A percentile compares a stretch with the other conserved stretches of the same genome.
phyloP scores from a whole-genome alignment of 2,329 filamentous ascomycete species.

The Talaromyces sp. region DNA sequence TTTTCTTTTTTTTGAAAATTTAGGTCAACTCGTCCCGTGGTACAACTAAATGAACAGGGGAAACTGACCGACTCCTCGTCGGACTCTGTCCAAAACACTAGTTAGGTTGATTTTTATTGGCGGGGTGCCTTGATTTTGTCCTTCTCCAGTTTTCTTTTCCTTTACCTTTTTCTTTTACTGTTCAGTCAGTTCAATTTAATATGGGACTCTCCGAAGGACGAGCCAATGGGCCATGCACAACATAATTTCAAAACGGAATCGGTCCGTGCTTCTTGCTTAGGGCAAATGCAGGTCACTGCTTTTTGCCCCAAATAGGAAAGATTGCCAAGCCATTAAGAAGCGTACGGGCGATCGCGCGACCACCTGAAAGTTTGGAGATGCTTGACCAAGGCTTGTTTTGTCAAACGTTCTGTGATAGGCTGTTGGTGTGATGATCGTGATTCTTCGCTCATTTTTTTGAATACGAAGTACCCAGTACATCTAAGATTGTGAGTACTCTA shows the following conservation, averaged over 20 bases:
- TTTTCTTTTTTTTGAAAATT: too few species aligned
- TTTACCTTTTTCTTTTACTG: too few species aligned
- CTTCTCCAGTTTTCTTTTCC: neutral
- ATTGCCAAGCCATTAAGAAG: neutral
- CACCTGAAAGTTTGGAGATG: neutral
- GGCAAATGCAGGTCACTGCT: neutral
- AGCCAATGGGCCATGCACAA: neutral
- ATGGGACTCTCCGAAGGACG: neutral
- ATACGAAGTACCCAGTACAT: neutral
- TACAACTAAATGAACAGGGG: neutral
- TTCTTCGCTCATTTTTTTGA: neutral
- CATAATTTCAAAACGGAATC: neutral
- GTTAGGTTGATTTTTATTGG: neutral
- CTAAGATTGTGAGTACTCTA: neutral
- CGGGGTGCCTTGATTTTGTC: neutral
- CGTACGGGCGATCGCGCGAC: neutral
- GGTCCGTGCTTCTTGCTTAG: neutral
- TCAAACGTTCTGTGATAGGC: neutral
- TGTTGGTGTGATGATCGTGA: neutral
- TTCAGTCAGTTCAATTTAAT: too few species aligned
- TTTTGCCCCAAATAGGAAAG: neutral
- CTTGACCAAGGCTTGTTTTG: constrained; percentile 2
- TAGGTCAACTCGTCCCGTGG: neutral
- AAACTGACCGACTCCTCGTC: neutral
- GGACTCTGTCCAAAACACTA: neutral